Percentiles rank a stretch among this genome's conserved stretches.
Conservation (phyloP, 768 basidiomycete species). For the Boletus subparvulus region DNA sequence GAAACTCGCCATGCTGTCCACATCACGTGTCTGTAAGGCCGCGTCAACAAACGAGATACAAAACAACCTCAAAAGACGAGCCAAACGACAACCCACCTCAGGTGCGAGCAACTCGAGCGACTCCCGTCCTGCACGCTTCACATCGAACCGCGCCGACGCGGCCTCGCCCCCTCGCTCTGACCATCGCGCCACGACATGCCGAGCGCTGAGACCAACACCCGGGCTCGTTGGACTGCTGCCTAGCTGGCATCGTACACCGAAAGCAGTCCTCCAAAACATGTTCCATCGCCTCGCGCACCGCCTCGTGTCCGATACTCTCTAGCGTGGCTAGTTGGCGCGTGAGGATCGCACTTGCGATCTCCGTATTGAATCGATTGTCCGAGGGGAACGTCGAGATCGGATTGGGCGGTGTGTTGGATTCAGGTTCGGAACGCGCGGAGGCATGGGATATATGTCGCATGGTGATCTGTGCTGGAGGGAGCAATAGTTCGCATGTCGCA, state of each 20-base stretch:
- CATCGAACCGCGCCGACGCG: too few relatives aligned
- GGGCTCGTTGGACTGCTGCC: too few relatives aligned
- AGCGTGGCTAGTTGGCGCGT: conserved; percentile 61
- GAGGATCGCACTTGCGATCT: conserved; percentile 52
- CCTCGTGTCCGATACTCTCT: conserved; percentile 54
- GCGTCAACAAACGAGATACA: neutral
- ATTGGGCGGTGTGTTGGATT: neutral
- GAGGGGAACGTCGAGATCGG: conserved; percentile 12
- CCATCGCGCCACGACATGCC: too few relatives aligned
- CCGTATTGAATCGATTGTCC: conserved; percentile 10
- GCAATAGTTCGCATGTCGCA: conserved; percentile 63
- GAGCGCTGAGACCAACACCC: too few relatives aligned
- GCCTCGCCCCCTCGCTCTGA: too few relatives aligned
- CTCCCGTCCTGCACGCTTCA: conserved; percentile 41
- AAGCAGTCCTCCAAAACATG: too few relatives aligned
- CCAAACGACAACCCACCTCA: conserved; percentile 39
- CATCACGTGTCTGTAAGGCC: conserved; percentile 23
- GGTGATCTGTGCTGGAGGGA: conserved; percentile 49
- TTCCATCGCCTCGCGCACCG: too few relatives aligned
- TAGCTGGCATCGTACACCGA: too few relatives aligned
- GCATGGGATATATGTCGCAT: conserved; percentile 28
- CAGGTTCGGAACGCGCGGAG: neutral
- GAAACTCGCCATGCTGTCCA: conserved; percentile 23
- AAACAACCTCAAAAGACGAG: too few relatives aligned
- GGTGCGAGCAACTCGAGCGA: conserved; percentile 40